Evolutionary conservation across 768 basidiomycete species (phyloP).

Genomic region (Auriscalpium vulgare): DNA sequence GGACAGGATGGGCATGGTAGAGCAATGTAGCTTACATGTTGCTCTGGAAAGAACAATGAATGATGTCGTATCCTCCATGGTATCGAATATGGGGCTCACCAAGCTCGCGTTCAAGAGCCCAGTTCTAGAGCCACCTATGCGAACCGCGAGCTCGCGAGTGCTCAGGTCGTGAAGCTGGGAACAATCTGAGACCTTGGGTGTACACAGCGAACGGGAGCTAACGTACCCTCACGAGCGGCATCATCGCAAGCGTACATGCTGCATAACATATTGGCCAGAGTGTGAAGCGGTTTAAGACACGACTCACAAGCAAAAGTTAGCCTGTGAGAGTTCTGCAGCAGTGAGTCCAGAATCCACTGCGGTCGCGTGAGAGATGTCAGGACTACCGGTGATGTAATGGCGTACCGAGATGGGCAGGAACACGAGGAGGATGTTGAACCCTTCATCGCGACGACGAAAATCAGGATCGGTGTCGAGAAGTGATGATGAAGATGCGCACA

Average conservation of each 20-base stretch:
- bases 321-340: conserved; percentile 39
- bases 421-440: conserved; percentile 62
- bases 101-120: conserved; percentile 77
- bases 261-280: conserved; percentile 1
- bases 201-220: background rate
- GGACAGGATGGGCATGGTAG: background rate
- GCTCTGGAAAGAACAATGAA: conserved; percentile 36
- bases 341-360: conserved; percentile 50
- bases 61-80: too few species aligned
- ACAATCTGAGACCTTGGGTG: background rate
- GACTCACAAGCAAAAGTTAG: conserved; percentile 56
- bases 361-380: background rate
- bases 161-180: conserved; percentile 67
- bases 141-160: conserved; percentile 62
- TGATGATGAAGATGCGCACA: conserved; percentile 31
- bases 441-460: conserved; percentile 26
- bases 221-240: conserved; percentile 69
- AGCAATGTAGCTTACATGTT: conserved; percentile 45
- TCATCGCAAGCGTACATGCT: conserved; percentile 65
- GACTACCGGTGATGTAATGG: background rate
- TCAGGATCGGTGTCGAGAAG: background rate
- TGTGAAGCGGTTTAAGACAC: background rate
- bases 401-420: conserved; percentile 64
- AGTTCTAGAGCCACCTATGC: conserved; percentile 70
- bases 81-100: conserved; percentile 32